Base-by-base conservation (phyloP, 306 rosid genomes). In the Aeschynomene evenia region DNA sequence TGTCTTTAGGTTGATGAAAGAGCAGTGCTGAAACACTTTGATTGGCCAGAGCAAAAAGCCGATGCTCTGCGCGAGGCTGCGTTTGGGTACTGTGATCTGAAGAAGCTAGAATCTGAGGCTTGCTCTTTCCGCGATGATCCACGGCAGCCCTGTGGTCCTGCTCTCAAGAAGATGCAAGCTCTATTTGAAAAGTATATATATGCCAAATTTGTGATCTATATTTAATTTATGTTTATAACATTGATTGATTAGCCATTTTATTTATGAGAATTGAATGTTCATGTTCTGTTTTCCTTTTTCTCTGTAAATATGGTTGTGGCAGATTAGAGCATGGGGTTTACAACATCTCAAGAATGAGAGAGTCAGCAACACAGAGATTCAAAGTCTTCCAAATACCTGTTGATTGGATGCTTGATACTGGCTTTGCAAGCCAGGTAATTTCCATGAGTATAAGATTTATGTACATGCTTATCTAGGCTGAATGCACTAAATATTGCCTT, bases 31-130 rank as follows among this genome's bases (percentile, higher is more conserved):
- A 95, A 95, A 70, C 99, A 95, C 83, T 95, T 95, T 20, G 77
- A 95, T 10, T 95, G 99, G 99, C 99, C 99, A 2, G 99, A 95
- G 86, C 87, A 89, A 31, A 95, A 95, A 72, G 99, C 99, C 0
- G 99, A 95, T 36, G 95, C 96, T 0, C 77, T 95, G 70, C 88
- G 99, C 2, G 99, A 95, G 84, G 99, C 99, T 54, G 99, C 99
- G 12, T 95, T 95, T 20, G 99, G 88, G 15, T 91, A 89, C 61
- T 83, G 87, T 59, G 99, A 95, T 81, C 66, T 95, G 43, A 95
- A 95, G 93, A 95, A 95, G 88, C 82, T 95, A 2, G 93, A 70
- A 73, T 80, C 87, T 2, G 99, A 91, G 79, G 97, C 96, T 11
- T 80, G 89, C 1, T 89, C 88, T 19, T 89, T 95, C 53, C 79